Evolutionary conservation across 495 filamentous ascomycete species (phyloP).

Genomic region (Hyaloscypha bicolor): DNA sequence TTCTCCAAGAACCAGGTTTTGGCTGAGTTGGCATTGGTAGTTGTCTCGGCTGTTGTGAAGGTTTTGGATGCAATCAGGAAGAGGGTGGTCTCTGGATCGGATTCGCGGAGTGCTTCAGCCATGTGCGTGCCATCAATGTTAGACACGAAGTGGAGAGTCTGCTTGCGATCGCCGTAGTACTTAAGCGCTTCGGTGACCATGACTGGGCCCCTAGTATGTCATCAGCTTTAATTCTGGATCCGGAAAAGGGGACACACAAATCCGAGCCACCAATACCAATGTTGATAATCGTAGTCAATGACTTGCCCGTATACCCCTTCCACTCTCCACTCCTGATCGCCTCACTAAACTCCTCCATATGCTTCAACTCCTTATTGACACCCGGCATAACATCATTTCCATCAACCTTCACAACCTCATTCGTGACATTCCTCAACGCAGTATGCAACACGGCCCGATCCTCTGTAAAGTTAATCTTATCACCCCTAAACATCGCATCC

Average conservation of each 20-base stretch:
- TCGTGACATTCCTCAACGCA: constrained; percentile 85
- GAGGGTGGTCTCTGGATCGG: constrained; percentile 93
- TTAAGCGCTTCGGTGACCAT: constrained; percentile 99
- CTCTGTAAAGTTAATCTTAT: constrained; percentile 99
- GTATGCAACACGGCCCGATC: constrained; percentile 93
- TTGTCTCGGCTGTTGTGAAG: constrained; percentile 97
- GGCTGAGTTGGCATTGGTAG: constrained; percentile 93
- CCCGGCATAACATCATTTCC: constrained; percentile 95
- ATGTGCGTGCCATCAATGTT: constrained; percentile 99
- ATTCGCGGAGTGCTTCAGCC: constrained; percentile 85
- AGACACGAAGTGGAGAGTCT: constrained; percentile 96
- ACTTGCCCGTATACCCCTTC: constrained; percentile 99
- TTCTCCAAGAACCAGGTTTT: constrained; percentile 95
- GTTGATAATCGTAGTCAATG: constrained; percentile 94
- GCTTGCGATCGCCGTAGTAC: constrained; percentile 80
- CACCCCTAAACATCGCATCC: constrained; percentile 94
- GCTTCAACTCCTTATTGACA: constrained; percentile 86
- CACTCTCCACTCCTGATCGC: constrained; percentile 92
- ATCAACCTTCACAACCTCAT: constrained; percentile 87
- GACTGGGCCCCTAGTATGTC: constrained; percentile 74
- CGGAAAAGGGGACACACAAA: constrained; percentile 63
- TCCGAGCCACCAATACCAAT: constrained; percentile 98
- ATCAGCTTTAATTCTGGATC: constrained; percentile 12
- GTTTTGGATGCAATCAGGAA: constrained; percentile 99
- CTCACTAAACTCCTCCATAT: constrained; percentile 97